A percentile compares a stretch with the other conserved stretches of the same genome.
Evolutionary conservation across 306 rosid species (phyloP).

Genomic region (Castanea sativa): DNA sequence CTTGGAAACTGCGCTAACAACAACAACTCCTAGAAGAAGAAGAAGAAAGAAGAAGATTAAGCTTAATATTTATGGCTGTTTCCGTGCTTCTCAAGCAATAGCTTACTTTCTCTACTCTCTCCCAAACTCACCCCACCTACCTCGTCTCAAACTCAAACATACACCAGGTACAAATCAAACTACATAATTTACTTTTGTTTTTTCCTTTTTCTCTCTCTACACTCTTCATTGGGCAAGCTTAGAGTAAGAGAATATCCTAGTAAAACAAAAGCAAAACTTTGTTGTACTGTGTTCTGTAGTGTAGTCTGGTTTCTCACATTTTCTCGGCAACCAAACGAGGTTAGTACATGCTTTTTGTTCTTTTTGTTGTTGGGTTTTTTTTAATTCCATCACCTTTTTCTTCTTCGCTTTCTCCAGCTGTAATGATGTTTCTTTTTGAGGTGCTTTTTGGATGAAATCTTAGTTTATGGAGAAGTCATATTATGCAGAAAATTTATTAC

Average conservation of each 20-base stretch:
- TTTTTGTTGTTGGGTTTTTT: not conserved
- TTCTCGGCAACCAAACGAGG: slow-evolving; percentile 20
- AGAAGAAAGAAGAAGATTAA: not conserved
- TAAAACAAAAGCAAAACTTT: not conserved
- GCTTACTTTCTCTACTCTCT: not conserved
- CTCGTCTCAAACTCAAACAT: not conserved
- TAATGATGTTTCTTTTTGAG: slow-evolving; percentile 41
- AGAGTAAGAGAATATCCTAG: slow-evolving; percentile 19
- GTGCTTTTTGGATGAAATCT: slow-evolving; percentile 26
- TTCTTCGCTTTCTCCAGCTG: not conserved
- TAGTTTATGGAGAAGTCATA: not conserved
- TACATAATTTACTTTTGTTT: not conserved
- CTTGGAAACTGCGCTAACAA: slow-evolving; percentile 22
- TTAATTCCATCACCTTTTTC: not conserved
- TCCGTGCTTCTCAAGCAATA: not conserved
- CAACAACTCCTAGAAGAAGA: not conserved
- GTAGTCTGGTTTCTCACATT: slow-evolving; percentile 12
- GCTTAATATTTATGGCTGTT: not conserved
- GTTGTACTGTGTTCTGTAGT: not conserved
- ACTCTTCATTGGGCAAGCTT: not conserved
- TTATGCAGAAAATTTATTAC: slow-evolving; percentile 21
- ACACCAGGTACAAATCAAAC: not conserved
- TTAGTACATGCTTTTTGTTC: too few relatives aligned
- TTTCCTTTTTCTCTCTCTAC: not conserved
- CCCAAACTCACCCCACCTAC: not conserved